phyloP scores from a whole-genome alignment of 2,329 filamentous ascomycete species.

The Ceratocystis papillata region DNA sequence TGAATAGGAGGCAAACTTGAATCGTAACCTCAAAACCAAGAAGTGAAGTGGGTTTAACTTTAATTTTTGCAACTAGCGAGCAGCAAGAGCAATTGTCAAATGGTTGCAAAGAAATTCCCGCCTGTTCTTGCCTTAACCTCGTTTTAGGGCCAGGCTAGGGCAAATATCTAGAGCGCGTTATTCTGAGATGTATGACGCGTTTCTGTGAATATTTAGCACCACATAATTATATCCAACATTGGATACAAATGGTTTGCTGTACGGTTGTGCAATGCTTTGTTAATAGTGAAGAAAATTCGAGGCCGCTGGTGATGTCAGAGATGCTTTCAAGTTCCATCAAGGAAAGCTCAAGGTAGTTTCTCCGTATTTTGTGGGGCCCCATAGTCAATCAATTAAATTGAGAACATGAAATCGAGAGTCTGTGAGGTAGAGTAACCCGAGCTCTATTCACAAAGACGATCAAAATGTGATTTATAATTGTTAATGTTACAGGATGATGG shows the following conservation, averaged over 20 bases:
- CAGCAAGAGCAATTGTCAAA: not conserved
- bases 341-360: no score
- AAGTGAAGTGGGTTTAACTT: not conserved
- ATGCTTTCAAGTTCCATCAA: no score
- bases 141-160: not conserved
- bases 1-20: not conserved
- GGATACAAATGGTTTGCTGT: not conserved
- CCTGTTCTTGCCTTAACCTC: not conserved
- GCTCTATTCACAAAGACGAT: no score
- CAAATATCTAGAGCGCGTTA: not conserved
- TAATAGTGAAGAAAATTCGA: not conserved
- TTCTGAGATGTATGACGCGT: not conserved
- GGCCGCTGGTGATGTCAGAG: not conserved
- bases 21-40: not conserved
- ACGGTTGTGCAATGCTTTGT: not conserved
- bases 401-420: no score
- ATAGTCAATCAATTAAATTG: no score
- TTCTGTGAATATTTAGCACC: not conserved
- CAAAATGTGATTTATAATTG: no score
- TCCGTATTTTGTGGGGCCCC: no score
- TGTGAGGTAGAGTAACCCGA: no score
- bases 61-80: not conserved
- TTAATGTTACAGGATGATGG: no score
- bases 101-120: not conserved
- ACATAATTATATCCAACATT: not conserved